These are phyloP conservation scores for Colletotrichum shisoi DNA, from an alignment of 2,329 filamentous ascomycete species.

Conservation along the genomic window DNA sequence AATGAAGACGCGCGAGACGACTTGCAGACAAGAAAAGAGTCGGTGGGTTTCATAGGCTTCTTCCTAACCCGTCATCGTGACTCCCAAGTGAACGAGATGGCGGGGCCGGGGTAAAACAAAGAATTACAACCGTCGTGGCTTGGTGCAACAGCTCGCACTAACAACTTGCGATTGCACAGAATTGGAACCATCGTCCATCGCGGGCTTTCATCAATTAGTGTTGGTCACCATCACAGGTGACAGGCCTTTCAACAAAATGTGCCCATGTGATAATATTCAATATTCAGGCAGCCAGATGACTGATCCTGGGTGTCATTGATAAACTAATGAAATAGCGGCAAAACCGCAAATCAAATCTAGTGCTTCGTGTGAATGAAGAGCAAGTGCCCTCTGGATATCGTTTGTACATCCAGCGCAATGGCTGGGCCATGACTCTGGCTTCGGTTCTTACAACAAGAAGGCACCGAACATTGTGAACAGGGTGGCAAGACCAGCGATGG, in stretches of 20 bases:
- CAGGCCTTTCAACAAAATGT: not conserved
- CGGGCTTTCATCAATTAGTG: not conserved
- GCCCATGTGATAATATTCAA: constrained; percentile 19
- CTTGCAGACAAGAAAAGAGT: not conserved
- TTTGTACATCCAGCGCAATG: constrained; percentile 36
- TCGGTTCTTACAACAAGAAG: constrained; percentile 49
- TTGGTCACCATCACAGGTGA: not conserved
- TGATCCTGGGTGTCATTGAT: constrained; percentile 23
- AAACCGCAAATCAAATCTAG: constrained; percentile 29
- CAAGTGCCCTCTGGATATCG: constrained; percentile 22
- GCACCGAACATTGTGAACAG: constrained; percentile 52
- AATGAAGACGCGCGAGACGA: not conserved
- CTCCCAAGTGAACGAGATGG: too few species aligned
- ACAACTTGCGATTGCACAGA: constrained; percentile 19
- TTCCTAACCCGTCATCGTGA: not conserved
- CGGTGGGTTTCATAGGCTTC: not conserved
- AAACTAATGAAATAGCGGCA: constrained; percentile 25
- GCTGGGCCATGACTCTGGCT: constrained; percentile 10
- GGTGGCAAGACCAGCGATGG: constrained; percentile 49
- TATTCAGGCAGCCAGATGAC: constrained; percentile 15
- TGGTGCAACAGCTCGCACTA: constrained; percentile 29
- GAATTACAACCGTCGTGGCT: constrained; percentile 27
- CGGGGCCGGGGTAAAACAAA: constrained; percentile 8
- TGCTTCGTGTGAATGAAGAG: constrained; percentile 29
- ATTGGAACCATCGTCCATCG: constrained; percentile 15